phyloP scores from a whole-genome alignment of 169 alveolate species.

The Plasmodium knowlesi region DNA sequence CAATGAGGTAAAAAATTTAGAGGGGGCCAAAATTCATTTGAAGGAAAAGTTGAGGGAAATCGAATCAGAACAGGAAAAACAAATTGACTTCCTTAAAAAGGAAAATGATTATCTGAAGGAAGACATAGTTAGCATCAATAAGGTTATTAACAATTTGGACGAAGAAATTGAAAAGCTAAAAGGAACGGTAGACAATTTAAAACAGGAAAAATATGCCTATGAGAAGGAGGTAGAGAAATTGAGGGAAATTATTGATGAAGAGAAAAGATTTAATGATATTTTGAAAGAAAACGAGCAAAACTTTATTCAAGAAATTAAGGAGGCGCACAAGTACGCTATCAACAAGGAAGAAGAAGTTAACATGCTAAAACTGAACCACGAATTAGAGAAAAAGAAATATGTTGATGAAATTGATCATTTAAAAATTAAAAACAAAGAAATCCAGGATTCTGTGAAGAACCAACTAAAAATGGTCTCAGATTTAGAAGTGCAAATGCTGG shows the following conservation, averaged over 20 bases:
- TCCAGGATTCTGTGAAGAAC: conserved; percentile 48
- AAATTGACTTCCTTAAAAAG: conserved; percentile 29
- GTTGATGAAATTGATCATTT: conserved; percentile 71
- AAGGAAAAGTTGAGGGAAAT: conserved; percentile 57
- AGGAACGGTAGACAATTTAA: conserved; percentile 16
- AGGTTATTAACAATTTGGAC: conserved; percentile 49
- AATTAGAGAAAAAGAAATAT: conserved; percentile 39
- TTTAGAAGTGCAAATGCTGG: conserved; percentile 64
- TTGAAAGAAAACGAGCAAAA: conserved; percentile 72
- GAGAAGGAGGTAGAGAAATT: conserved; percentile 71
- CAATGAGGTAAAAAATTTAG: conserved; percentile 57
- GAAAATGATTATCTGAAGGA: conserved; percentile 68
- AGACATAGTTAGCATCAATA: conserved; percentile 31
- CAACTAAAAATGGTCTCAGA: conserved; percentile 53
- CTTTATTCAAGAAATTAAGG: conserved; percentile 71
- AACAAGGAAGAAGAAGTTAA: conserved; percentile 60
- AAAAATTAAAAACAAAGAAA: conserved; percentile 55
- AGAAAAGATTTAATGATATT: conserved; percentile 57
- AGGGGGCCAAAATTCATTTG: conserved; percentile 15
- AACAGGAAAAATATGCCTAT: conserved; percentile 39
- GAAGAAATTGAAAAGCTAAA: conserved; percentile 49
- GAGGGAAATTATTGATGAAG: conserved; percentile 71
- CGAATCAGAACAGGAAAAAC: conserved; percentile 44
- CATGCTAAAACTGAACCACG: conserved; percentile 12
- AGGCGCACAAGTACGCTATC: conserved; percentile 74